These are phyloP conservation scores for Picea sitchensis DNA, from an alignment of 75 land plant species.

Conservation along the genomic window DNA sequence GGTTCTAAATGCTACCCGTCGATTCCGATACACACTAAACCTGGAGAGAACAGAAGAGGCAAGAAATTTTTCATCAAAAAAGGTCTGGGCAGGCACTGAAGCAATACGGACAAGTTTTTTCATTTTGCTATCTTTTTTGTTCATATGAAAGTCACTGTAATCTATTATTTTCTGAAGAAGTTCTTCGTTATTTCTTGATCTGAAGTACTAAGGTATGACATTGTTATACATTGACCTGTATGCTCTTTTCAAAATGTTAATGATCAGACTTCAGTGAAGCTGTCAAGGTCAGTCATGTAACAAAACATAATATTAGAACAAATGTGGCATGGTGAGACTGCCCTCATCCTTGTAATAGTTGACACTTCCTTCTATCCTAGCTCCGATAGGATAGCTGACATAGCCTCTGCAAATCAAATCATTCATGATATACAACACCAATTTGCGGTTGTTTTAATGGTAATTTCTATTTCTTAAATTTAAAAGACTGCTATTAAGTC, in stretches of 20 bases:
- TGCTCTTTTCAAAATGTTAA: neutral
- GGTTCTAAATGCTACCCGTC: constrained; percentile 25
- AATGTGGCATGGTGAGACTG: neutral
- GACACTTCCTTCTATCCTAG: no score
- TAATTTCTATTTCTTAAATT: neutral
- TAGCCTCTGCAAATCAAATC: neutral
- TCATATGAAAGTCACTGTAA: neutral
- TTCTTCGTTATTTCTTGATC: neutral
- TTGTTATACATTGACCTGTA: neutral
- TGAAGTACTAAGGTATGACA: neutral
- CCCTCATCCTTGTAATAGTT: neutral
- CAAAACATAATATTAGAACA: neutral
- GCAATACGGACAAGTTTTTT: constrained; percentile 1
- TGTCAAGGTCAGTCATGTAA: no score
- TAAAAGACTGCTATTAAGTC: neutral
- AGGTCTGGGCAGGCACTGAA: constrained; percentile 8
- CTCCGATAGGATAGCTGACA: neutral
- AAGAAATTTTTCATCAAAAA: constrained; percentile 1
- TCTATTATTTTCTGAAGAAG: neutral
- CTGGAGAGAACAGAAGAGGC: constrained; percentile 3
- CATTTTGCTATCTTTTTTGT: neutral
- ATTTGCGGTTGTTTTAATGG: neutral
- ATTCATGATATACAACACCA: neutral
- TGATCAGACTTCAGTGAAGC: no score
- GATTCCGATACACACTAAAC: constrained; percentile 26